Evolutionary conservation across 805 yeast genomes (phyloP), one percentile per base, ranked within the genome.

Genomic region (Priceomyces melissophilus): DNA sequence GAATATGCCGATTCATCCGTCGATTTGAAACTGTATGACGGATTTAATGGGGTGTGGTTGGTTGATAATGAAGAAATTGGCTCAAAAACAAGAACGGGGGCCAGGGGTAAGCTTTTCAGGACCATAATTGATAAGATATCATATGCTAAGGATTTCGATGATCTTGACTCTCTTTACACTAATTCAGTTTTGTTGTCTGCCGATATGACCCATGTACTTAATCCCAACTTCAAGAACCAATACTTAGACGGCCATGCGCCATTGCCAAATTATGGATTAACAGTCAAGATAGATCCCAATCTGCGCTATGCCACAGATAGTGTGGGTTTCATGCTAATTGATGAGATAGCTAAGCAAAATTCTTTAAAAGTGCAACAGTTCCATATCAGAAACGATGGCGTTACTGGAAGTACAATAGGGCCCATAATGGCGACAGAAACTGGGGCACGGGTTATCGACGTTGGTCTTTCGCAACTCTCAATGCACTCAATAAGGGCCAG

Each of bases 381-480:
- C 41, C 74, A 69, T 40, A 61, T 68, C 23, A 53, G 71, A 16
- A 69, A 69, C 44, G 73, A 65, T 41, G 53, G 55, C n/a, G 53
- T 67, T 13, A 62, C 69, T 2, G 75, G 75, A 3, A 63, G 71
- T 9, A 69, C 75, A 10, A 69, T 69, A 36, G 75, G 75, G 1
- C 74, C 75, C 2, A 58, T 60, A 37, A 47, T 69, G 48, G 63
- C 70, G 2, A 49, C 51, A 11, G 64, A 52, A 10, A 60, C 64
- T 1, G 72, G 72, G 2, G 61, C 65, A 4, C 48, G 67, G 54
- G 83, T 91, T 33, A 77, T 85, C 41, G 96, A 87, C 53, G 61
- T 86, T 43, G 96, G 96, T 41, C 82, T 87, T 50, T 81, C 95
- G 2, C 95, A 87, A 63, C 70, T 84, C 52, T 77, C 91, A 2